These are phyloP conservation scores for Xylaria castorea DNA, from an alignment of 495 filamentous ascomycete genomes.

Conservation along the genomic window DNA sequence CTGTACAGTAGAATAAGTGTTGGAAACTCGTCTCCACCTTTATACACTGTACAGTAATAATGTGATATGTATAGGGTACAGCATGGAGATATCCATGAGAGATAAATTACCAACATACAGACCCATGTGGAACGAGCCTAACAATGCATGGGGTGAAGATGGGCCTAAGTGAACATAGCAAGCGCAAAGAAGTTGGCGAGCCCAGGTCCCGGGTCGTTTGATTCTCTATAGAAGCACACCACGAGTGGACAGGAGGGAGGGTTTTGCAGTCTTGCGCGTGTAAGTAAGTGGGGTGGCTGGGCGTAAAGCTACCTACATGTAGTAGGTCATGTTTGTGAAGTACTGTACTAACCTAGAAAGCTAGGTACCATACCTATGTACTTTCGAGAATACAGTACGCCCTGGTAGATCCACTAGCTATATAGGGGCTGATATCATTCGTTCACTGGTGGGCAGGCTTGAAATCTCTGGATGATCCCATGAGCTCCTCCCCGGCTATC, in stretches of 20 bases:
- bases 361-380: neutral
- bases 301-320: neutral
- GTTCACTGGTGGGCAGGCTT: slow-evolving; percentile 7
- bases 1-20: neutral
- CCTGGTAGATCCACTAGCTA: slow-evolving; percentile 11
- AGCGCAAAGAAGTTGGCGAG: slow-evolving; percentile 9
- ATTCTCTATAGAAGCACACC: neutral
- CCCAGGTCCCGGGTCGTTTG: neutral
- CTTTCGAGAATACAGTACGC: slow-evolving; percentile 20
- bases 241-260: neutral
- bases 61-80: slow-evolving; percentile 17
- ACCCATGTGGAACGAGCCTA: neutral
- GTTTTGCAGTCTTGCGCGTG: neutral
- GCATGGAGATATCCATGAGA: slow-evolving; percentile 9
- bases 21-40: slow-evolving; percentile 11
- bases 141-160: neutral
- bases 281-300: slow-evolving; percentile 9
- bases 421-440: slow-evolving; percentile 8
- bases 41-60: slow-evolving; percentile 27
- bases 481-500: slow-evolving; percentile 20
- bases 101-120: slow-evolving; percentile 7
- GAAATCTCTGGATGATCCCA: slow-evolving; percentile 29
- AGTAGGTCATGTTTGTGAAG: neutral
- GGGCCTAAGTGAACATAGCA: neutral
- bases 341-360: neutral